Base-by-base conservation (phyloP, 148 eudicot species). In the Nyssa sinensis region DNA sequence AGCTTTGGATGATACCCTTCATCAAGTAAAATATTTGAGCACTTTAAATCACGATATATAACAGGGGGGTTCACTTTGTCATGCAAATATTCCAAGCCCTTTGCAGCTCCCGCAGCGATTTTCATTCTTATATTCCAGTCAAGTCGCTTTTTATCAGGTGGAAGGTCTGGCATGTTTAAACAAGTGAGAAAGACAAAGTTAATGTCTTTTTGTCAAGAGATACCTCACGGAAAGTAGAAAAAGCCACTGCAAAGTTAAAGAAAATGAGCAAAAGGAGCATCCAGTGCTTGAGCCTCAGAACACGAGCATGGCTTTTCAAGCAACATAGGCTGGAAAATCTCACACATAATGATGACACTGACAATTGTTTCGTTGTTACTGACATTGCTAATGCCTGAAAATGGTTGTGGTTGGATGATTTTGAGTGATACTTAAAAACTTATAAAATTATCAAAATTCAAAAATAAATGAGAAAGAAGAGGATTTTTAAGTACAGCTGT, bases 51-150 rank as follows among this genome's bases (percentile, higher is more conserved):
- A 63, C 91, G 87, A 68, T 88, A 83, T 33, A 88, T 88, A 72
- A 88, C 87, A 64, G 91, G 87, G 16, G 91, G 91, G 44, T 81
- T 83, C 17, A 86, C 87, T 82, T 85, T 82, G 71, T 85, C 89
- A 47, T 88, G 91, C 63, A 88, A 72, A 76, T 88, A 85, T 75
- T 88, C 91, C 77, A 88, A 78, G 71, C 91, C 91, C 63, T 83
- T 83, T 66, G 91, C 91, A 51, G 91, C 89, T 25, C 86, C 91
- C 0, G 89, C 87, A 65, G 89, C 88, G 70, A 87, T 83, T 83
- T 82, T 86, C 87, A 86, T 86, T 80, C 90, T 86, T 31, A 84
- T 84, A 75, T 82, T 88, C 91, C 91, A 88, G 76, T 88, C 89
- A 19, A 88, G 89, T 66, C 66, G 79, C 73, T 74, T 79, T 75